Evolutionary conservation across 805 yeast genomes (phyloP).

Genomic region (Ogataea sp.): DNA sequence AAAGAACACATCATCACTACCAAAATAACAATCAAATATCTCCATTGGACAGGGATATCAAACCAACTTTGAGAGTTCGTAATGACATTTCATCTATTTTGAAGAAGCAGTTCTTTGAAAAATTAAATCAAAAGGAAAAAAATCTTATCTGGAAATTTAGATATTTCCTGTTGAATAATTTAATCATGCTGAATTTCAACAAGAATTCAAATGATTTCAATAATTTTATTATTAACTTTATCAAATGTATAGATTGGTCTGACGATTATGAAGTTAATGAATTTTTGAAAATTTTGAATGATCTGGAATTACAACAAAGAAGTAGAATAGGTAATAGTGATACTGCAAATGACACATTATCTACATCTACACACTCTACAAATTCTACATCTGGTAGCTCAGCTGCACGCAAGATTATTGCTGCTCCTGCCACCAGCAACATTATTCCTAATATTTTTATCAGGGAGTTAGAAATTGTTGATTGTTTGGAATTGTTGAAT

Average conservation of each 20-base stretch:
- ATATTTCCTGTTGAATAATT: conserved; percentile 66
- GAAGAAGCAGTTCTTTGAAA: conserved; percentile 75
- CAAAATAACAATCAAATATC: no score
- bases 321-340: not conserved
- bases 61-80: conserved; percentile 79
- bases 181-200: conserved; percentile 27
- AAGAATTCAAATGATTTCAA: conserved; percentile 26
- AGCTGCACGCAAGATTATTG: not conserved
- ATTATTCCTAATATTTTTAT: conserved; percentile 20
- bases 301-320: conserved; percentile 13
- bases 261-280: conserved; percentile 76
- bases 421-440: no score
- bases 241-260: conserved; percentile 84
- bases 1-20: conserved; percentile 79
- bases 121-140: conserved; percentile 73
- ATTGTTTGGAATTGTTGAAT: conserved; percentile 67
- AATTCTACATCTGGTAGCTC: not conserved
- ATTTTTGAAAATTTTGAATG: conserved; percentile 41
- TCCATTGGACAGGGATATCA: conserved; percentile 72
- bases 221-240: conserved; percentile 46
- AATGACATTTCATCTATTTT: conserved; percentile 65
- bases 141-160: conserved; percentile 87
- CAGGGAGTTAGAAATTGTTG: conserved; percentile 26
- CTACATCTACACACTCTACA: no score
- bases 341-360: no score